Conservation (phyloP, 2,329 filamentous ascomycete genomes). For the Pyricularia grisea region DNA sequence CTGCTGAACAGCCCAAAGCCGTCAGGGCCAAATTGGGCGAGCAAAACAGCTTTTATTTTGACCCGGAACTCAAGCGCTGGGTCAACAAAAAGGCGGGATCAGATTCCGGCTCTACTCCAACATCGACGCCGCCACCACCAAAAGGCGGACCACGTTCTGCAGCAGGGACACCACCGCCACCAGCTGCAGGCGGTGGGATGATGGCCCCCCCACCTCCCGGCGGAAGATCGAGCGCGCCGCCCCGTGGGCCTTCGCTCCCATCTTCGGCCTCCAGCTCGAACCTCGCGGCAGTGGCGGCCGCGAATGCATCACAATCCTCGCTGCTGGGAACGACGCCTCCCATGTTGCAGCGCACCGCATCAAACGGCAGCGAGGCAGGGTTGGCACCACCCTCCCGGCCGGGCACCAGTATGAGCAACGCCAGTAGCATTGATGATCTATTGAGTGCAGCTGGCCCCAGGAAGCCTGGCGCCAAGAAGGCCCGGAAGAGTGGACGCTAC, state of each 20-base stretch:
- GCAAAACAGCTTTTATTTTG: slow-evolving; percentile 85
- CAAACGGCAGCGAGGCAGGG: slow-evolving; percentile 31
- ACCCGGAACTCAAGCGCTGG: slow-evolving; percentile 95
- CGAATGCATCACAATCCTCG: slow-evolving; percentile 19
- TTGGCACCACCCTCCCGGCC: slow-evolving; percentile 58
- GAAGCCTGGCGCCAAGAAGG: slow-evolving; percentile 56
- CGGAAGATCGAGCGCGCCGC: slow-evolving; percentile 16
- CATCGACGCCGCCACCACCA: slow-evolving; percentile 68
- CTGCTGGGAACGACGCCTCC: slow-evolving; percentile 21
- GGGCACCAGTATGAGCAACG: slow-evolving; percentile 75
- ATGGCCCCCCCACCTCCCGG: slow-evolving; percentile 12
- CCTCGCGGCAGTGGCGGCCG: slow-evolving; percentile 18
- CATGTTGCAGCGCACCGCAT: slow-evolving; percentile 39
- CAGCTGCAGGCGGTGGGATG: slow-evolving; percentile 11
- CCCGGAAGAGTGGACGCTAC: slow-evolving; percentile 79
- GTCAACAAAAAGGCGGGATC: slow-evolving; percentile 86
- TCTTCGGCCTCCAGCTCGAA: slow-evolving; percentile 8
- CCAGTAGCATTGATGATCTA: slow-evolving; percentile 91
- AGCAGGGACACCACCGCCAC: slow-evolving; percentile 41
- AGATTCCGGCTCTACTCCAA: slow-evolving; percentile 45
- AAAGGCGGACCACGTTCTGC: slow-evolving; percentile 48
- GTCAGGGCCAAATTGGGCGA: slow-evolving; percentile 92
- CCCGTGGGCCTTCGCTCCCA: slow-evolving; percentile 10
- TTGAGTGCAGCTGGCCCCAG: slow-evolving; percentile 65
- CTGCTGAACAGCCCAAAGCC: slow-evolving; percentile 53